Conservation (phyloP, 1,284 basidiomycete species). For the Fomitopsis pinicola region DNA sequence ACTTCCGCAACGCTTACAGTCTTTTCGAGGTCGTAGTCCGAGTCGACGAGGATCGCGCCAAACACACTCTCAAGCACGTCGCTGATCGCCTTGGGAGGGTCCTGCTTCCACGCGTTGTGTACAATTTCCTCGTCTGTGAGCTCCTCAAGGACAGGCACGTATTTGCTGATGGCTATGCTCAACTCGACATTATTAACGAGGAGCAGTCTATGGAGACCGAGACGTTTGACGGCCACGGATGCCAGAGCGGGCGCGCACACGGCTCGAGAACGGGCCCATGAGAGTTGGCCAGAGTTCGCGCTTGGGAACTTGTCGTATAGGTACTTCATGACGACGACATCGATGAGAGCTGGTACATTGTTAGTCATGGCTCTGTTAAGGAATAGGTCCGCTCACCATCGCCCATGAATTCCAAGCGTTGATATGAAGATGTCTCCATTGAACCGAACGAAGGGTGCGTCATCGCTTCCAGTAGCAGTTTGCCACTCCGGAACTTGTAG, state of each 20-base stretch:
- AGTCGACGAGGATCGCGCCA: conserved; percentile 82
- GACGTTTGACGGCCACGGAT: conserved; percentile 57
- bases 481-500: conserved; percentile 63
- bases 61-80: conserved; percentile 81
- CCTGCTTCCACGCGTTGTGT: conserved; percentile 69
- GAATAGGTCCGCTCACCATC: conserved; percentile 54
- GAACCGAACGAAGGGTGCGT: conserved; percentile 75
- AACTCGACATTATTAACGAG: conserved; percentile 70
- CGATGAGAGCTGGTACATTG: conserved; percentile 55
- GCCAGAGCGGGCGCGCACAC: conserved; percentile 76
- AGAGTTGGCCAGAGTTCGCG: conserved; percentile 72
- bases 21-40: conserved; percentile 65
- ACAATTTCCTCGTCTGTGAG: conserved; percentile 60
- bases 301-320: conserved; percentile 64
- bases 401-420: conserved; percentile 82
- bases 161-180: conserved; percentile 55
- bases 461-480: conserved; percentile 68
- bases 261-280: conserved; percentile 62
- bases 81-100: conserved; percentile 77
- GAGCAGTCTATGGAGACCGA: conserved; percentile 67
- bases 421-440: conserved; percentile 60
- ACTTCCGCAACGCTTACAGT: conserved; percentile 54
- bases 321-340: conserved; percentile 70
- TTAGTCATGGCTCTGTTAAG: background rate
- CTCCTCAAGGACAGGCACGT: conserved; percentile 53